Base-by-base conservation (phyloP, 768 basidiomycete species). In the Kwoniella dendrophila region DNA sequence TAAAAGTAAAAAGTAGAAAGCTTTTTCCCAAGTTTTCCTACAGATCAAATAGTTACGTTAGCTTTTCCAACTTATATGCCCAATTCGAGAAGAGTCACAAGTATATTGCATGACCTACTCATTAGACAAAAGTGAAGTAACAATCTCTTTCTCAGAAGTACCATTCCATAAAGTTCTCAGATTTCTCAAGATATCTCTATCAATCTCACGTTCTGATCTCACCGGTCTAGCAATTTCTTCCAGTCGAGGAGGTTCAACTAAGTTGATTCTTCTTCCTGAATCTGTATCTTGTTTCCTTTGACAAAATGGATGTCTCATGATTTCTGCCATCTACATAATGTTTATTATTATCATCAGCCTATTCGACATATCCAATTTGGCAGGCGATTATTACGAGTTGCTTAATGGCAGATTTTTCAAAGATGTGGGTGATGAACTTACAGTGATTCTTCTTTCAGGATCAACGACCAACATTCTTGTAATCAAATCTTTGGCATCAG, bases 381-480 rank as follows among this genome's bases (percentile, higher is more conserved):
- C n/a, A n/a, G n/a, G n/a, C n/a, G n/a, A n/a, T n/a, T n/a, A n/a
- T n/a, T n/a, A n/a, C n/a, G n/a, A n/a, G n/a, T n/a, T n/a, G n/a
- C n/a, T n/a, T n/a, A n/a, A n/a, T n/a, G n/a, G n/a, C n/a, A n/a
- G n/a, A 47, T 14, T 48, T 40, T 54, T 56, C n/a, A 8, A 78
- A 85, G 18, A 32, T 27, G 18, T 27, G 16, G 18, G 62, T 49
- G 5, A 22, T 12, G 22, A 26, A 66, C 79, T 55, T 71, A 94
- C 94, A 33, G 87, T 87, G 64, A 96, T 93, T 22, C 94, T 82
- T 74, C 83, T 82, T 54, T 84, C 82, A 10, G 89, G 88, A 64
- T 97, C 88, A 12, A 94, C 89, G 27, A 91, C 86, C 33, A 98
- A 84, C 92, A 98, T 97, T 26, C 87, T 85, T 30, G 83, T 80